Percentiles rank a stretch among this genome's conserved stretches.
Conservation (phyloP, 2,329 filamentous ascomycete species). For the Biscogniauxia mediterranea region DNA sequence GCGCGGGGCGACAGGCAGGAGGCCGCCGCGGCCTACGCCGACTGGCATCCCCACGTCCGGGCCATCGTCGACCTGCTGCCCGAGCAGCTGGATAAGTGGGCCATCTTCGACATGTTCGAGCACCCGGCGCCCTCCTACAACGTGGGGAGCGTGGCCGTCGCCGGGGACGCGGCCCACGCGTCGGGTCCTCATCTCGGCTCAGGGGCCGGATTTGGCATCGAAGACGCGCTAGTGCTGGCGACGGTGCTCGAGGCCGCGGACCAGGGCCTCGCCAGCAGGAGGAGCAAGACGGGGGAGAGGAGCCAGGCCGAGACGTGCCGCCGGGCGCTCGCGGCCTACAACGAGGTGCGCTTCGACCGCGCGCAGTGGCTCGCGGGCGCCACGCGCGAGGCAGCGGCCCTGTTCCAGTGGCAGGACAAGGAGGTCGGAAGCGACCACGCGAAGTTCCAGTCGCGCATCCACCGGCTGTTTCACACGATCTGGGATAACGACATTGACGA, state of each 20-base stretch:
- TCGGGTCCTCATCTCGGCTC: conserved; percentile 53
- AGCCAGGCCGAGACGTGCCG: conserved; percentile 19
- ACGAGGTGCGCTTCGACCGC: conserved; percentile 28
- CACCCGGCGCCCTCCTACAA: conserved; percentile 45
- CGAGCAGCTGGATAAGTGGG: conserved; percentile 52
- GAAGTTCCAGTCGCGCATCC: conserved; percentile 23
- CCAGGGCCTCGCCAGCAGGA: conserved; percentile 1
- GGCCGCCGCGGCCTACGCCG: conserved; percentile 38
- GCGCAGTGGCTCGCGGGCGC: conserved; percentile 32
- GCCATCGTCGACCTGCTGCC: conserved; percentile 44
- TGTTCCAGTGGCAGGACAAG: conserved; percentile 31
- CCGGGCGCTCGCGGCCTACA: conserved; percentile 28
- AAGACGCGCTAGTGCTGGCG: conserved; percentile 45
- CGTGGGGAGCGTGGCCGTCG: conserved; percentile 43
- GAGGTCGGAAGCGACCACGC: conserved; percentile 20
- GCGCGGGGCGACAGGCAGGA: conserved; percentile 39
- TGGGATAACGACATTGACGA: conserved; percentile 31
- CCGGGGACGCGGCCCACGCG: conserved; percentile 58
- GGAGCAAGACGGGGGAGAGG: neutral
- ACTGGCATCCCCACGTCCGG: conserved; percentile 41
- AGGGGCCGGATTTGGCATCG: conserved; percentile 55
- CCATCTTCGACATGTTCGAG: conserved; percentile 51
- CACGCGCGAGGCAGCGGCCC: conserved; percentile 28
- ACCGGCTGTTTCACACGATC: conserved; percentile 25
- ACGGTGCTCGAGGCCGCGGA: conserved; percentile 22